Evolutionary conservation across 768 basidiomycete genomes (phyloP), one percentile per base, ranked within the genome.

Genomic region (Leccinum incarnatum): DNA sequence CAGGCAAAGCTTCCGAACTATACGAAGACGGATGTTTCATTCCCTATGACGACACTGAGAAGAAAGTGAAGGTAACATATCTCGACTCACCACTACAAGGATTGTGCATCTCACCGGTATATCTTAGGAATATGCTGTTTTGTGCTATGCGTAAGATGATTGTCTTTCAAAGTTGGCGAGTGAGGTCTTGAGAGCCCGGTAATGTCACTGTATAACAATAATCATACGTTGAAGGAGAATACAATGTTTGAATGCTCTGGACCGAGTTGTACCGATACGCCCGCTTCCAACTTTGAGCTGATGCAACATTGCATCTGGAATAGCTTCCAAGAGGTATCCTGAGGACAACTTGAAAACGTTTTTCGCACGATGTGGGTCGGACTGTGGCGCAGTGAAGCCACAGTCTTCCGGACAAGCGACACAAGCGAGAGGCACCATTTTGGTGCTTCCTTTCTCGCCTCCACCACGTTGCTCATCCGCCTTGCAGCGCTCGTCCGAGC

Each of bases 1-100:
- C 87, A 6, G 89, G 87, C n/a, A 90, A 89, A 71, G 78, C 78
- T 30, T 80, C 82, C 63, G 77, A 78, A 65, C 42, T 72, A 81
- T 73, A 65, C 23, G 72, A 68, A 50, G 80, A 84, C 55, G 84
- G 83, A 77, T 84, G 82, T 14, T 84, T 80, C 61, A 82, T 89
- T 52, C 78, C 86, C 3, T 83, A 80, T 55, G 79, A 73, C 51
- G 70, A 76, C 21, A 75, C 67, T 6, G 86, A 88, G 76, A 78
- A 82, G 67, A 72, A 77, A 45, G 68, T 85, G 34, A 74, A 78
- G 69, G 85, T 84, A 51, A 53, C 74, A 37, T 21, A 17, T 29
- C 42, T 30, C 17, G 23, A 49, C 27, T 32, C 42, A 29, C 17
- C n/a, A 11, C 17, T 14, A 27, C 47, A 15, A 34, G 10, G 10